Evolutionary conservation across 1,284 basidiomycete species (phyloP).

Genomic region (Fomes fomentarius): DNA sequence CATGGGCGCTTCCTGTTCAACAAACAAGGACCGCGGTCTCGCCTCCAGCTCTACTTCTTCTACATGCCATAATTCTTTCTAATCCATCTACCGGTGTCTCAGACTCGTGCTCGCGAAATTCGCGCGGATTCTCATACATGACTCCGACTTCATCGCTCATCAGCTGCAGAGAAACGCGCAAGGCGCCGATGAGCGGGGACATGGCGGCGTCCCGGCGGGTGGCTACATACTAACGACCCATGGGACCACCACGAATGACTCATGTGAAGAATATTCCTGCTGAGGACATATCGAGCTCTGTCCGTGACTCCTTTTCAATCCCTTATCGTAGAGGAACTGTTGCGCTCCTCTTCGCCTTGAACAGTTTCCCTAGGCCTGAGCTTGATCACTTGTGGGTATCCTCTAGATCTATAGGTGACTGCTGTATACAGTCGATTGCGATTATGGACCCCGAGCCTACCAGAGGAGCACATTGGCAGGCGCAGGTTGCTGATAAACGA

Average conservation of each 20-base stretch:
- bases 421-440: too few relatives aligned
- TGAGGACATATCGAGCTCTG: background rate
- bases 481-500: conserved; percentile 36
- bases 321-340: too few relatives aligned
- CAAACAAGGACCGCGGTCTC: conserved; percentile 4
- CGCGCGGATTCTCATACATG: too few relatives aligned
- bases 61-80: background rate
- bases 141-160: too few relatives aligned
- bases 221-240: background rate
- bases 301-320: background rate
- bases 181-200: too few relatives aligned
- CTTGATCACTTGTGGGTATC: too few relatives aligned
- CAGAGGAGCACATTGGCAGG: conserved; percentile 12
- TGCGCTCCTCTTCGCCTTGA: too few relatives aligned
- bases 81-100: too few relatives aligned
- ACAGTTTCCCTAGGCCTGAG: too few relatives aligned
- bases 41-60: background rate
- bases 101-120: too few relatives aligned
- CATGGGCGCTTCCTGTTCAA: conserved; percentile 1
- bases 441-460: conserved; percentile 3
- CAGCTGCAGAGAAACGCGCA: too few relatives aligned
- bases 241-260: background rate
- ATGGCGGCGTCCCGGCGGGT: background rate
- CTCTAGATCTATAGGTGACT: too few relatives aligned
- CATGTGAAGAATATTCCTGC: background rate